Percentiles rank a stretch among this genome's conserved stretches.
Conservation (phyloP, 176 grass and related monocot genomes). For the Musa beccarii region DNA sequence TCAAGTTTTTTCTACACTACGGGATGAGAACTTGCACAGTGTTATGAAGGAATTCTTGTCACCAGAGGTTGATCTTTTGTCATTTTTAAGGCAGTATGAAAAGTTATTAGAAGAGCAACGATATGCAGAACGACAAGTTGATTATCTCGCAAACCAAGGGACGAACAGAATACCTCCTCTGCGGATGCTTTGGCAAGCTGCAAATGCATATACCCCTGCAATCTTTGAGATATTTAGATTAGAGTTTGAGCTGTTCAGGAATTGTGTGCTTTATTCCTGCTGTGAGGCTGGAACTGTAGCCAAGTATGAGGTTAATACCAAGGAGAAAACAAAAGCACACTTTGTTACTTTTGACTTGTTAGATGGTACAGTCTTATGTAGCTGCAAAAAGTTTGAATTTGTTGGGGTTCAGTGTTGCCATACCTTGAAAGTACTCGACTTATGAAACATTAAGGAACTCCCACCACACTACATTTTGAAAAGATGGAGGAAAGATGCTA, state of each 20-base stretch:
- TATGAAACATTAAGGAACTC: slow-evolving; percentile 87
- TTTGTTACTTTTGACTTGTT: slow-evolving; percentile 71
- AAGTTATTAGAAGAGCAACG: slow-evolving; percentile 58
- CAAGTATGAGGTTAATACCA: slow-evolving; percentile 55
- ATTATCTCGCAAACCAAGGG: slow-evolving; percentile 61
- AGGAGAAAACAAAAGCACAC: slow-evolving; percentile 43
- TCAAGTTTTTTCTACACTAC: slow-evolving; percentile 52
- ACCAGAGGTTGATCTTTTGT: slow-evolving; percentile 42
- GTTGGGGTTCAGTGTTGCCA: slow-evolving; percentile 62
- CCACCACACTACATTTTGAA: slow-evolving; percentile 67
- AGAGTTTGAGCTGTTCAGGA: slow-evolving; percentile 60
- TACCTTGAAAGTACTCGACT: slow-evolving; percentile 61
- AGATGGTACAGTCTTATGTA: slow-evolving; percentile 52
- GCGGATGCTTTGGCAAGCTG: slow-evolving; percentile 66
- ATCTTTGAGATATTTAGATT: slow-evolving; percentile 63
- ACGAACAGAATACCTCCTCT: slow-evolving; percentile 39
- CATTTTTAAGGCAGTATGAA: slow-evolving; percentile 53
- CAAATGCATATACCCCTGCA: slow-evolving; percentile 59
- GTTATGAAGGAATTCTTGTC: slow-evolving; percentile 50
- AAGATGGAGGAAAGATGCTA: slow-evolving; percentile 85
- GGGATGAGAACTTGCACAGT: slow-evolving; percentile 39
- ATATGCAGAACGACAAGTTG: slow-evolving; percentile 62
- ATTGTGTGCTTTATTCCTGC: slow-evolving; percentile 50
- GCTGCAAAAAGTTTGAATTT: slow-evolving; percentile 76
- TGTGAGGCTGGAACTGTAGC: slow-evolving; percentile 54